Percentiles rank a stretch among this genome's conserved stretches.
phyloP scores from a whole-genome alignment of 805 yeast genomes.

The Spathaspora girioi region DNA sequence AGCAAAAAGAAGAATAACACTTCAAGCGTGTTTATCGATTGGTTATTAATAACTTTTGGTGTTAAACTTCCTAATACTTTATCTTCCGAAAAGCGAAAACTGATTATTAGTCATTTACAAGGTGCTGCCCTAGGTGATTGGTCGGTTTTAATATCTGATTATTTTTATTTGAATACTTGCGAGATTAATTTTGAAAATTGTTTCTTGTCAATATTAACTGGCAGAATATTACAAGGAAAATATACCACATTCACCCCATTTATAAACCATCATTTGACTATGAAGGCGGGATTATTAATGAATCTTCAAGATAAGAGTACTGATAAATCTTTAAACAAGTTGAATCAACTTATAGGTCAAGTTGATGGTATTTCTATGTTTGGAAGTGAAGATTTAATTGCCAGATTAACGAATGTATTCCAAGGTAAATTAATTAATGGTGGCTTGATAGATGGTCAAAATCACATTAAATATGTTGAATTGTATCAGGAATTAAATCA shows the following conservation, averaged over 20 bases:
- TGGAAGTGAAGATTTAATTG: constrained; percentile 20
- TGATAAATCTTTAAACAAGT: constrained; percentile 15
- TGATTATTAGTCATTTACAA: constrained; percentile 10
- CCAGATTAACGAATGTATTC: constrained; percentile 26
- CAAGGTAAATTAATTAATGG: constrained; percentile 19
- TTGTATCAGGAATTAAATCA: constrained; percentile 12
- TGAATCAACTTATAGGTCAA: constrained; percentile 23
- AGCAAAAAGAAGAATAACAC: neutral
- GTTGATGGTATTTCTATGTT: constrained; percentile 31
- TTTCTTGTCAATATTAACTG: constrained; percentile 27
- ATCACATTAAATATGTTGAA: constrained; percentile 29
- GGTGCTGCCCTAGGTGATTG: constrained; percentile 2
- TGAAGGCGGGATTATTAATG: constrained; percentile 22
- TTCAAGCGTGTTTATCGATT: constrained; percentile 11
- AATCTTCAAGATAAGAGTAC: constrained; percentile 30
- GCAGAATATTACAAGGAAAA: constrained; percentile 20
- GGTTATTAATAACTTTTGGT: constrained; percentile 26
- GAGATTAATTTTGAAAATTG: constrained; percentile 32
- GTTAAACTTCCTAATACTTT: constrained; percentile 23
- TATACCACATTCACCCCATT: constrained; percentile 16
- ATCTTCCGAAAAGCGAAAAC: constrained; percentile 12
- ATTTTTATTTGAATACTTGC: constrained; percentile 22
- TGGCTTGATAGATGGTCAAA: constrained; percentile 23
- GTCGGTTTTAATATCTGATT: constrained; percentile 19
- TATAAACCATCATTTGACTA: constrained; percentile 20